Base-by-base conservation (phyloP, 2,329 filamentous ascomycete species). In the Coleophoma eucalyptorum region DNA sequence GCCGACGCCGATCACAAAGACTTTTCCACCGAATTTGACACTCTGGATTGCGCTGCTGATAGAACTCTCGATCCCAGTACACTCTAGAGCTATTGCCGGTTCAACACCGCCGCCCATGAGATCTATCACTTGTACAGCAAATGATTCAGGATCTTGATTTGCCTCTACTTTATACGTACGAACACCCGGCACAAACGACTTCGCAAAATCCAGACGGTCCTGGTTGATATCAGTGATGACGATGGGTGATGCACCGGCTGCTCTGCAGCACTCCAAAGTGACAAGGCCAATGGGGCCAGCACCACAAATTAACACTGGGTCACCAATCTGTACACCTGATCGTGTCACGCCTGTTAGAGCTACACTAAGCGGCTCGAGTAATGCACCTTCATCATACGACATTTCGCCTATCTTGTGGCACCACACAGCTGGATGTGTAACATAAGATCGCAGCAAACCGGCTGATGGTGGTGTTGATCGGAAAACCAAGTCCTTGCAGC, bases 51-150 rank as follows among this genome's bases (percentile, higher is more conserved):
- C 63, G 97, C 88, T 68, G 87, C 92, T 72, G 85, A 90, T n/a
- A n/a, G n/a, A n/a, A n/a, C n/a, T n/a, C 76, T 97, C 92, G n/a
- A 96, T 90, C 46, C 94, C 94, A 0, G 93, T 97, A 76, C 93
- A 97, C 72, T 97, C 93, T 71, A 97, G 80, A 13, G 84, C 86
- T 48, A 96, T 75, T 16, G 85, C 80, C 0, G 93, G 91, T 72
- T 96, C n/a, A n/a, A n/a, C n/a, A n/a, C 89, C 74, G 21, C 88
- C 89, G 31, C 86, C 89, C 61, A 94, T 58, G 77, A 58, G 41
- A 94, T 81, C 50, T 92, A n/a, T 86, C 42, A 78, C 76, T 55
- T 76, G 77, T 4, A 84, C 90, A 52, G 84, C 82, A 43, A 91
- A 83, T 67, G 95, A 89, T 5, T 87, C 77, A 2, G 79, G 15